These are phyloP conservation scores for Trametes maxima DNA, from an alignment of 768 basidiomycete genomes.

Conservation along the genomic window DNA sequence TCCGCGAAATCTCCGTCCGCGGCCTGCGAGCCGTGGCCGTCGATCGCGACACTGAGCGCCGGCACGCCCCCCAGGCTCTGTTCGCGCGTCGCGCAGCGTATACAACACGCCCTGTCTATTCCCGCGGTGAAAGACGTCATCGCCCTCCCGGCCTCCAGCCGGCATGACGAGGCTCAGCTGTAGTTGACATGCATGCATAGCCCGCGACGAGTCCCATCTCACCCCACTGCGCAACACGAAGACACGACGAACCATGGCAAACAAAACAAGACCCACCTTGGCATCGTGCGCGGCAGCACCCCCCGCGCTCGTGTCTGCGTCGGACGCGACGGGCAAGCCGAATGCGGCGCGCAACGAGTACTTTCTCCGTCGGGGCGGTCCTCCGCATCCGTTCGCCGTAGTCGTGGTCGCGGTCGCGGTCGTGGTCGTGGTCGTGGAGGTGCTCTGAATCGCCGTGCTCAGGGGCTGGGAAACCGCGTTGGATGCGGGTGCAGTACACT, in stretches of 20 bases:
- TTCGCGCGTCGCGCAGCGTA: no score
- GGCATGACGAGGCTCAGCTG: no score
- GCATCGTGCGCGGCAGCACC: background rate
- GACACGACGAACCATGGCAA: background rate
- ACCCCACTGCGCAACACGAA: background rate
- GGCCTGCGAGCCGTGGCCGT: background rate
- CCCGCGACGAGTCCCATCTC: background rate
- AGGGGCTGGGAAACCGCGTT: no score
- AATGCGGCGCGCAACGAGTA: conserved; percentile 33
- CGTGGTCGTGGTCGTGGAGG: conserved; percentile 2
- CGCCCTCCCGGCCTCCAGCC: conserved; percentile 1
- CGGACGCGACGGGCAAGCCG: conserved; percentile 16
- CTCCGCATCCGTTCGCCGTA: background rate
- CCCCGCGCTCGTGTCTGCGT: background rate
- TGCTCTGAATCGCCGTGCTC: background rate
- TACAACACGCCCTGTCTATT: conserved; percentile 1
- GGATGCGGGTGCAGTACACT: no score
- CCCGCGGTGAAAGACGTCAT: conserved; percentile 18
- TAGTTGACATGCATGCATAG: conserved; percentile 9
- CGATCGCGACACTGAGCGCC: background rate
- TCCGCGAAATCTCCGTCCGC: conserved; percentile 7
- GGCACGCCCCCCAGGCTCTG: no score
- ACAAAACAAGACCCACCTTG: conserved; percentile 13
- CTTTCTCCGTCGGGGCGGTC: conserved; percentile 23
- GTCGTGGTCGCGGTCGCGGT: conserved; percentile 2